These are phyloP conservation scores for Cladosporium sp. DNA, from an alignment of 2,329 filamentous ascomycete species.

Conservation along the genomic window DNA sequence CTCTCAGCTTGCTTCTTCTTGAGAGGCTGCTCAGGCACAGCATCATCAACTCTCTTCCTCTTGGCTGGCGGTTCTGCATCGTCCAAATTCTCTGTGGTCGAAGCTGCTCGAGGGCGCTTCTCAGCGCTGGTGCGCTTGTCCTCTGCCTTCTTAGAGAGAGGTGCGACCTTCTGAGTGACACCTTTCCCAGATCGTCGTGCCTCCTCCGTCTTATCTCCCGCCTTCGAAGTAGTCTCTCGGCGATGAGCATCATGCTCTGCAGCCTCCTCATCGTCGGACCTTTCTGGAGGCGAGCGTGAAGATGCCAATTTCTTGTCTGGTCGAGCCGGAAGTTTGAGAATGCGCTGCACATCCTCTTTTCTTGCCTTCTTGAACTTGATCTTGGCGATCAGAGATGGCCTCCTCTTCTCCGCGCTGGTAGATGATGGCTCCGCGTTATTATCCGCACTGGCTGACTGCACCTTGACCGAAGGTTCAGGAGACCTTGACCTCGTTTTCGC, in stretches of 20 bases:
- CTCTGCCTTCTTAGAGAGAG: conserved; percentile 11
- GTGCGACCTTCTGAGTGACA: conserved; percentile 34
- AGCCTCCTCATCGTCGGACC: conserved; percentile 18
- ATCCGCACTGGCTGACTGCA: not conserved
- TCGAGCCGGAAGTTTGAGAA: conserved; percentile 32
- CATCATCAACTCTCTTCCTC: conserved; percentile 28
- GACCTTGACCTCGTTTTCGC: not conserved
- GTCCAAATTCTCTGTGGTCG: not conserved
- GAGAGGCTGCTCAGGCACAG: not conserved
- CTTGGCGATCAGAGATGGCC: conserved; percentile 23
- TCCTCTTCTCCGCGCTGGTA: not conserved
- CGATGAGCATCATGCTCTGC: conserved; percentile 19
- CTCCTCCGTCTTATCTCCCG: conserved; percentile 16
- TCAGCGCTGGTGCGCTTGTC: not conserved
- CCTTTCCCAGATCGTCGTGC: conserved; percentile 25
- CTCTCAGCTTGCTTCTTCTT: conserved; percentile 14
- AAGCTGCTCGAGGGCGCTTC: conserved; percentile 14
- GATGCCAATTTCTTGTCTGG: conserved; percentile 23
- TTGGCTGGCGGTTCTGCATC: conserved; percentile 24
- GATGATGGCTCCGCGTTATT: not conserved
- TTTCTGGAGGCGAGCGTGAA: conserved; percentile 3
- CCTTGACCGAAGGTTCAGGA: not conserved
- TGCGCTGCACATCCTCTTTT: conserved; percentile 29
- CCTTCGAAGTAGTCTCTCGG: conserved; percentile 21
- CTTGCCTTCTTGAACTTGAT: conserved; percentile 32